Evolutionary conservation across 805 yeast genomes (phyloP), one percentile per base, ranked within the genome.

Genomic region (Lachancea fermentati): DNA sequence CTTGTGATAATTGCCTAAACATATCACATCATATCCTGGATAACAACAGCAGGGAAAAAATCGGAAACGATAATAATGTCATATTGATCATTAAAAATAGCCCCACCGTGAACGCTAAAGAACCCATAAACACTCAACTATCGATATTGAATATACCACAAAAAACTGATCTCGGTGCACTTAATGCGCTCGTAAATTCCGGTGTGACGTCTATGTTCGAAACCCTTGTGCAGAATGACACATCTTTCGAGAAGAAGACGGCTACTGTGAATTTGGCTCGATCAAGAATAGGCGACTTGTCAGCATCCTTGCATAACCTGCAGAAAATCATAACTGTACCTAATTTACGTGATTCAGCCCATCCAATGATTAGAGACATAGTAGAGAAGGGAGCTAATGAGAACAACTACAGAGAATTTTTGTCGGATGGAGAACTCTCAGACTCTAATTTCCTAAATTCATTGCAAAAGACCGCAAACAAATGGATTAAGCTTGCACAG

Each of bases 191-290:
- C 19, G 59, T 87, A 16, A 73, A 72, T 39, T 62, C 74, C 29
- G 94, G 88, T 1, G 66, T 87, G 16, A 69, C 78, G 0, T 85
- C 93, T 0, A 77, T 79, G 47, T 81, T 88, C 53, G 85, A 84
- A 32, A 67, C 74, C 18, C 30, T 34, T 5, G 9, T 26, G 19
- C 13, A 39, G 19, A 14, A 42, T 19, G 18, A 37, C 17, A 17
- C 42, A 42, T 2, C 51, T 29, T 39, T 39, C 8, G 43, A 37
- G 13, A n/a, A 36, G 6, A 47, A 47, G 14, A 50, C 63, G 3
- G 71, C 64, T 1, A 58, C 68, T 0, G 62, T 78, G 5, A 57
- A 65, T 2, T 54, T 65, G 3, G 71, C 87, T 0, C 77, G 78
- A 47, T 78, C 73, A 56, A 82, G 78, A 51, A 70, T 87, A 39